phyloP scores from a whole-genome alignment of 2,329 filamentous ascomycete species.

The Aspergillus oerlinghausenensis region DNA sequence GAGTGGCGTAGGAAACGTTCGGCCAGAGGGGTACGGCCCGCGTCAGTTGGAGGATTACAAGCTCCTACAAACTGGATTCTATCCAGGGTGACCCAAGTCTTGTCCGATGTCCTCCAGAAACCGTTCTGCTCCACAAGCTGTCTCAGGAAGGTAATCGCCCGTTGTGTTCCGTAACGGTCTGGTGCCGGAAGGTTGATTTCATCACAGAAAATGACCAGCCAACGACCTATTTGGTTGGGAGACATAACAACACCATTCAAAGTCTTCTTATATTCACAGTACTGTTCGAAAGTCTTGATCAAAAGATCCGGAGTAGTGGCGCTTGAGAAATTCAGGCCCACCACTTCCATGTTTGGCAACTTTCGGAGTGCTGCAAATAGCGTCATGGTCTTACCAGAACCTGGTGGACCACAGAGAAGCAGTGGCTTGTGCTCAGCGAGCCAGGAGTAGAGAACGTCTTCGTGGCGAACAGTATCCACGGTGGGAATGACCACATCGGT shows the following conservation, averaged over 20 bases:
- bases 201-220: constrained; percentile 98
- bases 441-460: constrained; percentile 99
- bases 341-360: constrained; percentile 96
- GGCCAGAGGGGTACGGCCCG: constrained; percentile 90
- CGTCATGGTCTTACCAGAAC: constrained; percentile 99
- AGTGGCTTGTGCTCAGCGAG: constrained; percentile 97
- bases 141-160: constrained; percentile 93
- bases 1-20: constrained; percentile 92
- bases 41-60: constrained; percentile 97
- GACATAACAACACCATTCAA: constrained; percentile 93
- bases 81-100: constrained; percentile 95
- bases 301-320: constrained; percentile 96
- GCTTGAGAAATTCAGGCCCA: constrained; percentile 98
- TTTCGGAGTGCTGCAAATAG: constrained; percentile 96
- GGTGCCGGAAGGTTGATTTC: constrained; percentile 98
- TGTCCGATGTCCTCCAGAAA: constrained; percentile 97
- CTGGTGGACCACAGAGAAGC: constrained; percentile 91
- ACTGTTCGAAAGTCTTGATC: constrained; percentile 99
- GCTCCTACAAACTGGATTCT: constrained; percentile 98
- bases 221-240: constrained; percentile 92
- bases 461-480: constrained; percentile 91
- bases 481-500: constrained; percentile 99
- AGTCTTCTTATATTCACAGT: constrained; percentile 99
- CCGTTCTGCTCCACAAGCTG: constrained; percentile 98
- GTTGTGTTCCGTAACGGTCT: constrained; percentile 95